Base-by-base conservation (phyloP, 768 basidiomycete genomes). In the Suillus sp. region DNA sequence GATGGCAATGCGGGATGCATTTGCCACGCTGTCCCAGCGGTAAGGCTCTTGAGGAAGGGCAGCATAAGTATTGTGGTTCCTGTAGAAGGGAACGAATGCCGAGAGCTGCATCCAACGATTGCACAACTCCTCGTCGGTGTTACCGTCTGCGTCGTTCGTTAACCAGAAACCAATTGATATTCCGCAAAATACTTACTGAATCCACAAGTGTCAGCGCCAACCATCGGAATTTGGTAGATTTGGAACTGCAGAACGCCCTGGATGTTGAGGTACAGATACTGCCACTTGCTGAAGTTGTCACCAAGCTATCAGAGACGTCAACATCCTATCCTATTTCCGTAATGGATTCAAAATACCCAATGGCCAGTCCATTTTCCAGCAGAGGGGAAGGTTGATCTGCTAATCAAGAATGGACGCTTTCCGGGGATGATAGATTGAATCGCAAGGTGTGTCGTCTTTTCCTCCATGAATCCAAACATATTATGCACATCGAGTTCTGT, bases 71-170 rank as follows among this genome's bases (percentile, higher is more conserved):
- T 91, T 91, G 72, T 93, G 92, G 72, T 93, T 94, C 59, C 92
- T 80, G 73, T 86, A 92, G 80, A 94, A 94, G 6, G 92, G 92
- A 30, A 83, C 83, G 72, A 93, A 93, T 1, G 91, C 92, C 4
- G 89, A 81, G n/a, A 93, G 81, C 72, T 89, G 87, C 91, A 91
- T 92, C 92, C 92, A 94, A 20, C 92, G 83, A 65, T 87, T 88
- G 75, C 90, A 91, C 11, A 94, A 80, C 71, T 93, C 91, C 73
- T 93, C 92, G 67, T 91, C 84, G 9, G 88, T 87, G 72, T 93
- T 92, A 34, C 16, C 22, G 6, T 47, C 47, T 48, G 25, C 14
- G 14, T 7, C 25, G 13, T 8, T 27, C 14, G 14, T 27, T 14
- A 48, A 48, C 5, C 13, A 14, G 6, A 54, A 9, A 54, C n/a